Percentiles rank a stretch among this genome's conserved stretches.
Evolutionary conservation across 2,329 filamentous ascomycete species (phyloP).

Genomic region (Alternaria arborescens): DNA sequence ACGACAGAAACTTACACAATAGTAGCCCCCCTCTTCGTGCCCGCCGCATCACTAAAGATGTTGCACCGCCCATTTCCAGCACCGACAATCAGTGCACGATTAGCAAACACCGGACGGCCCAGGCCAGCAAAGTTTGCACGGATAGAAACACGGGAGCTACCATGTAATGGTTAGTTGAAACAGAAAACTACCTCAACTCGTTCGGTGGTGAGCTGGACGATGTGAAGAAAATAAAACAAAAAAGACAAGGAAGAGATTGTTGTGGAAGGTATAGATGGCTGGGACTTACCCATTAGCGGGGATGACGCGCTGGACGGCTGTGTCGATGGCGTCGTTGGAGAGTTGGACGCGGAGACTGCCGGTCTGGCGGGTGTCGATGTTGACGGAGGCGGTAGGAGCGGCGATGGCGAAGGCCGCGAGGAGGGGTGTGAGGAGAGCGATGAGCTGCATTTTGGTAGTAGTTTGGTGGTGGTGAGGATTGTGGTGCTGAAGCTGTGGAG

Average conservation of each 20-base stretch:
- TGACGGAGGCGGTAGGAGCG: not conserved
- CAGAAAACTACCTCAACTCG: no score
- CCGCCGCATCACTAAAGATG: not conserved
- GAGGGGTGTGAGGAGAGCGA: constrained; percentile 23
- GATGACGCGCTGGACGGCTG: constrained; percentile 22
- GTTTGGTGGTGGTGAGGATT: not conserved
- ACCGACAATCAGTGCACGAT: not conserved
- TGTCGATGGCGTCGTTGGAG: constrained; percentile 21
- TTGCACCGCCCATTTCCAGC: not conserved
- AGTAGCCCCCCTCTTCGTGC: not conserved
- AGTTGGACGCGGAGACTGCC: constrained; percentile 21
- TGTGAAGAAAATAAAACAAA: no score
- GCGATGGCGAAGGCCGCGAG: constrained; percentile 19
- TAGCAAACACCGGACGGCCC: not conserved
- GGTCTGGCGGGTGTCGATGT: constrained; percentile 9
- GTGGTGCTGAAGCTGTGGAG: not conserved
- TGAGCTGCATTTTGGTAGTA: constrained; percentile 16
- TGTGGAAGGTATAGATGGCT: no score
- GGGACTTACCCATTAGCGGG: not conserved
- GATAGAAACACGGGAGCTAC: not conserved
- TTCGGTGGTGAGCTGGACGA: no score
- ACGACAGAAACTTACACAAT: constrained; percentile 1
- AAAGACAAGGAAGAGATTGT: no score
- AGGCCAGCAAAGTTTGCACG: not conserved
- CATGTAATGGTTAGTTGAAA: no score